phyloP scores from a whole-genome alignment of 2,329 filamentous ascomycete genomes.

The Didymella pomorum region DNA sequence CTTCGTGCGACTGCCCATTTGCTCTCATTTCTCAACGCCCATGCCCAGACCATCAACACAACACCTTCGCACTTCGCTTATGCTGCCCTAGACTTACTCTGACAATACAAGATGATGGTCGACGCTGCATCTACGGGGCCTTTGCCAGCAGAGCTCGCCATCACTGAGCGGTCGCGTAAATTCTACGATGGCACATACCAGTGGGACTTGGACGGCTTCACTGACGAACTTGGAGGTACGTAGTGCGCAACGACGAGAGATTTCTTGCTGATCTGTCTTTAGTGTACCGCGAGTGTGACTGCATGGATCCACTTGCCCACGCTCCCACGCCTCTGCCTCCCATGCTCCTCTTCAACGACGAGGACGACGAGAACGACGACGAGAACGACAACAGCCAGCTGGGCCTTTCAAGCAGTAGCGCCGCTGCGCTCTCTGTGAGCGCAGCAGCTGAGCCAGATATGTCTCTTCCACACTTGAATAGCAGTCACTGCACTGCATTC shows the following conservation, averaged over 20 bases:
- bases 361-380: constrained; percentile 20
- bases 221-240: constrained; percentile 36
- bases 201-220: constrained; percentile 37
- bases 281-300: constrained; percentile 32
- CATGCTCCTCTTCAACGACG: constrained; percentile 6
- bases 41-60: background rate
- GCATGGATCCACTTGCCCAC: constrained; percentile 25
- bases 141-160: constrained; percentile 4
- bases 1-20: constrained; percentile 8
- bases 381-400: constrained; percentile 15
- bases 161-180: constrained; percentile 36
- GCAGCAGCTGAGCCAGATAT: background rate
- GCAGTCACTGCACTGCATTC: background rate
- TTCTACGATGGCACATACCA: constrained; percentile 44
- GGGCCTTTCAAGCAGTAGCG: background rate
- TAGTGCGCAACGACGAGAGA: background rate
- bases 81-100: background rate
- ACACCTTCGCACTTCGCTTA: background rate
- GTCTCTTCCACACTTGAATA: background rate
- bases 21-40: constrained; percentile 1
- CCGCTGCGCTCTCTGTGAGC: no score
- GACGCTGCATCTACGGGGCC: no score
- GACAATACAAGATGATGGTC: background rate
- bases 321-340: constrained; percentile 35
- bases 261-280: background rate